These are phyloP conservation scores for Ramaria sp. DNA, from an alignment of 768 basidiomycete genomes.

Conservation along the genomic window DNA sequence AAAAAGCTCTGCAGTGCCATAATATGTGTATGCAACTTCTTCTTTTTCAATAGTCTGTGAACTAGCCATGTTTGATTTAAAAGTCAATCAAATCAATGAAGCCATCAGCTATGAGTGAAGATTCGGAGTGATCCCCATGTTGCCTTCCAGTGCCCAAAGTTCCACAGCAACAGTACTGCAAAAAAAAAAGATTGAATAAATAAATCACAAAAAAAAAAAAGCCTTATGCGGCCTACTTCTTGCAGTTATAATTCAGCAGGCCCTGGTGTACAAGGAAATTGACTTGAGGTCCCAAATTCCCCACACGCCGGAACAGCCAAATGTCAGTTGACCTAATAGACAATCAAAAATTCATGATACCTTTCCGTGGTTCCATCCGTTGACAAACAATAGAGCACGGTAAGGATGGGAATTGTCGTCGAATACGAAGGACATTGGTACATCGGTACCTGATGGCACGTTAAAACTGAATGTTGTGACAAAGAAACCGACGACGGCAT, in stretches of 20 bases:
- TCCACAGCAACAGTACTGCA: slow-evolving; percentile 39
- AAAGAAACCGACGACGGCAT: slow-evolving; percentile 74
- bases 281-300: slow-evolving; percentile 46
- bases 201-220: not conserved
- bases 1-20: slow-evolving; percentile 51
- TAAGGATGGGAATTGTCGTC: slow-evolving; percentile 49
- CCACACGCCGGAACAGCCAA: not conserved
- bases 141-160: slow-evolving; percentile 54
- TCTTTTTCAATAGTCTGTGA: too few relatives aligned
- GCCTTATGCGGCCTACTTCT: slow-evolving; percentile 38
- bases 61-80: too few relatives aligned
- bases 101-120: slow-evolving; percentile 45
- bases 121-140: slow-evolving; percentile 34
- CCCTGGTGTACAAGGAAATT: slow-evolving; percentile 81
- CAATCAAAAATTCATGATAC: slow-evolving; percentile 20
- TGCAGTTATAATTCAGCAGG: slow-evolving; percentile 60
- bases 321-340: not conserved
- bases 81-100: too few relatives aligned
- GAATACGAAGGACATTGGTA: slow-evolving; percentile 63
- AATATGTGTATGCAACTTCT: slow-evolving; percentile 50
- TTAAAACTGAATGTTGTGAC: slow-evolving; percentile 58
- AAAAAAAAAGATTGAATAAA: not conserved
- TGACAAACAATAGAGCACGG: slow-evolving; percentile 64
- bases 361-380: slow-evolving; percentile 89
- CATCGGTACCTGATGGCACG: slow-evolving; percentile 50